These are phyloP conservation scores for Mycena epipterygia DNA, from an alignment of 768 basidiomycete species.

Conservation along the genomic window DNA sequence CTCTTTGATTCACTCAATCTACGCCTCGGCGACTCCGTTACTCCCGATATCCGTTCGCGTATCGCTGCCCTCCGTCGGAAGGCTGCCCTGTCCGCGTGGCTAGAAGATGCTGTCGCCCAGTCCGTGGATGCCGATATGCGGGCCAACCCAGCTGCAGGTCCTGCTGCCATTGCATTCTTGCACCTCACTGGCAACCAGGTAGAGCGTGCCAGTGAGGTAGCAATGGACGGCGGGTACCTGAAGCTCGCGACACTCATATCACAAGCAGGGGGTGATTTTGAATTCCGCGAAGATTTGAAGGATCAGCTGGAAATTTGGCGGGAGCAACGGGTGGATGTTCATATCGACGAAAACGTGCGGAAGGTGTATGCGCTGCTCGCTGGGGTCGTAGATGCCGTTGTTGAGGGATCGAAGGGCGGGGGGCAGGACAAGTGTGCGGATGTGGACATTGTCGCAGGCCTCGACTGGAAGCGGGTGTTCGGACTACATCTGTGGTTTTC, in stretches of 20 bases:
- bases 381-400: conserved; percentile 73
- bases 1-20: conserved; percentile 90
- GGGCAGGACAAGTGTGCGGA: conserved; percentile 67
- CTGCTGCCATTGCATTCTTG: conserved; percentile 74
- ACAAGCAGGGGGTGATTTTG: conserved; percentile 84
- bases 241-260: conserved; percentile 92
- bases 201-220: conserved; percentile 82
- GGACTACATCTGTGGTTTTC: conserved; percentile 94
- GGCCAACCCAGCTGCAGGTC: conserved; percentile 56
- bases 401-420: conserved; percentile 66
- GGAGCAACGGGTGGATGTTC: conserved; percentile 77
- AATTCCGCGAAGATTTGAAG: conserved; percentile 79
- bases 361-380: conserved; percentile 88
- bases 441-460: conserved; percentile 72
- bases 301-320: conserved; percentile 89
- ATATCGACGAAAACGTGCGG: conserved; percentile 76
- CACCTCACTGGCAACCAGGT: conserved; percentile 91
- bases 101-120: conserved; percentile 78
- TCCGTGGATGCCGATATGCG: conserved; percentile 81
- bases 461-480: conserved; percentile 97
- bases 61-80: conserved; percentile 78
- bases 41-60: conserved; percentile 74
- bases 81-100: conserved; percentile 86
- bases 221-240: conserved; percentile 81
- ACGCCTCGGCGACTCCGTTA: conserved; percentile 64